Conservation (phyloP, 1,139 yeast species). For the Yamadazyma blattariae region DNA sequence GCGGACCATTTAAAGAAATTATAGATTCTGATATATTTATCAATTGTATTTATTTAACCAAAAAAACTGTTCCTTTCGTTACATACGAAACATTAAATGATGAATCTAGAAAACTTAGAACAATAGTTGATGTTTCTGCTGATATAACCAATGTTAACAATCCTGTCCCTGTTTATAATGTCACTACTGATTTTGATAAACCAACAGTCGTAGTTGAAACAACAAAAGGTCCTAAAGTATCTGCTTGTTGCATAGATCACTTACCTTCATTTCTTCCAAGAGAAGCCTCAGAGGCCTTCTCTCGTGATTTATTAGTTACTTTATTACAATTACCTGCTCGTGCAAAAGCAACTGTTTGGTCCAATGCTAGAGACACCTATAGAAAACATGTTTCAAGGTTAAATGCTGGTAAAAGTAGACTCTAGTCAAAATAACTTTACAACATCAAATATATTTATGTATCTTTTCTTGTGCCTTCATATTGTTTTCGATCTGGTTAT, state of each 20-base stretch:
- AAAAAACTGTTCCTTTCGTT: constrained; percentile 91
- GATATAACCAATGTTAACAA: constrained; percentile 98
- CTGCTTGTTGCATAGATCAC: constrained; percentile 95
- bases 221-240: constrained; percentile 75
- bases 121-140: constrained; percentile 96
- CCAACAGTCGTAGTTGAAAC: constrained; percentile 87
- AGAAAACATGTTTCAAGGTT: constrained; percentile 61
- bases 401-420: not conserved
- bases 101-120: constrained; percentile 70
- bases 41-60: constrained; percentile 91
- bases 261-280: constrained; percentile 92
- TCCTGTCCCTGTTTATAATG: constrained; percentile 89
- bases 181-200: constrained; percentile 84
- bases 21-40: constrained; percentile 83
- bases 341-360: constrained; percentile 84
- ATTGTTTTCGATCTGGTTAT: too few relatives aligned
- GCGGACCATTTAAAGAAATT: constrained; percentile 95
- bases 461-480: too few relatives aligned
- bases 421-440: too few relatives aligned
- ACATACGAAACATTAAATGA: constrained; percentile 64
- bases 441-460: too few relatives aligned
- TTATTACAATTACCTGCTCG: constrained; percentile 80
- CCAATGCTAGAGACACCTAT: constrained; percentile 76
- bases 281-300: constrained; percentile 91
- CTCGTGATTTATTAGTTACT: constrained; percentile 83